These are phyloP conservation scores for Melampsora occidentalis DNA, from an alignment of 1,284 basidiomycete genomes.

Conservation along the genomic window DNA sequence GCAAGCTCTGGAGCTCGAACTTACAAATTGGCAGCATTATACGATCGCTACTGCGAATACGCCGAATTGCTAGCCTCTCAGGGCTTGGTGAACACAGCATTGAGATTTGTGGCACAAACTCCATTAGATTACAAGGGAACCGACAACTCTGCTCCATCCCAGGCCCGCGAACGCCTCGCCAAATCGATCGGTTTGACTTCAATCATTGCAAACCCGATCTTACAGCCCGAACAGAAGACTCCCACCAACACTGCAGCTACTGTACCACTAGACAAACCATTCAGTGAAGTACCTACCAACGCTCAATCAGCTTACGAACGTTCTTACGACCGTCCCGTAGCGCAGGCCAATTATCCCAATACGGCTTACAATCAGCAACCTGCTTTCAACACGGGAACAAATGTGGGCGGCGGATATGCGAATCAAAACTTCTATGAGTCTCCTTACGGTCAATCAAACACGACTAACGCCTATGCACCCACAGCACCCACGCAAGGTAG, in stretches of 20 bases:
- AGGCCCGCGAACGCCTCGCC: slow-evolving; percentile 55
- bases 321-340: slow-evolving; percentile 14
- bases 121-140: slow-evolving; percentile 68
- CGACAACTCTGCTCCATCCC: slow-evolving; percentile 59
- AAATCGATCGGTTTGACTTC: slow-evolving; percentile 47
- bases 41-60: slow-evolving; percentile 94
- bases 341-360: slow-evolving; percentile 20
- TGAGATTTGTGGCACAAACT: slow-evolving; percentile 74
- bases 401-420: slow-evolving; percentile 42
- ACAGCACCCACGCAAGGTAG: slow-evolving; percentile 14
- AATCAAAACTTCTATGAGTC: slow-evolving; percentile 45
- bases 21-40: slow-evolving; percentile 80
- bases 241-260: slow-evolving; percentile 45
- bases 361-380: slow-evolving; percentile 20
- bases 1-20: slow-evolving; percentile 62
- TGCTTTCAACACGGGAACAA: slow-evolving; percentile 8
- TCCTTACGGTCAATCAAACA: slow-evolving; percentile 82
- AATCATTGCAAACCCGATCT: slow-evolving; percentile 45
- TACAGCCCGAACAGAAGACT: slow-evolving; percentile 45
- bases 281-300: slow-evolving; percentile 16
- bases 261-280: slow-evolving; percentile 33
- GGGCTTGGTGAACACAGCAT: slow-evolving; percentile 78
- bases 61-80: slow-evolving; percentile 87
- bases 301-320: slow-evolving; percentile 23
- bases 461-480: slow-evolving; percentile 50